Percentiles rank a stretch among this genome's conserved stretches.
Evolutionary conservation across 2,329 filamentous ascomycete genomes (phyloP).

Genomic region (Ceratocystis cubensis): DNA sequence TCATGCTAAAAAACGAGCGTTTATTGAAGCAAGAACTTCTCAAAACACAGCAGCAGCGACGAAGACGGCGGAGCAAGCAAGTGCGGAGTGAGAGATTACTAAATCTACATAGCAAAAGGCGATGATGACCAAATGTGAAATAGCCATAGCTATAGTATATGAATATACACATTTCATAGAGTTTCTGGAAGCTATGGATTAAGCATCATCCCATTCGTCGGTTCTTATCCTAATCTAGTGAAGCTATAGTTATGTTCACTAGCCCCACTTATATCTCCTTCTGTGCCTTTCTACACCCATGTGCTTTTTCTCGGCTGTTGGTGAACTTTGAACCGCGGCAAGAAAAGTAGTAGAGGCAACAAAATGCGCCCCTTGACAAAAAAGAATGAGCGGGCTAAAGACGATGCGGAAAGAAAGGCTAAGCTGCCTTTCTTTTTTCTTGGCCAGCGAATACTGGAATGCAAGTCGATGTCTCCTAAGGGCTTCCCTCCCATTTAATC

Average conservation of each 20-base stretch:
- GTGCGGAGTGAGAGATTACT: background rate
- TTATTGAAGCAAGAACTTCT: slow-evolving; percentile 27
- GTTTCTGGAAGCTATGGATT: background rate
- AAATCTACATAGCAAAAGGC: background rate
- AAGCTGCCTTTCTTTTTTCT: background rate
- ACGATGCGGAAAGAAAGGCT: background rate
- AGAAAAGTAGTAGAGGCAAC: background rate
- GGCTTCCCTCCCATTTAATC: too few species aligned
- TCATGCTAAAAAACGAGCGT: slow-evolving; percentile 36
- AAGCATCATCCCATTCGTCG: too few species aligned
- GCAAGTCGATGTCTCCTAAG: background rate
- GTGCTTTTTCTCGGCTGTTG: slow-evolving; percentile 5
- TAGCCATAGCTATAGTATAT: too few species aligned
- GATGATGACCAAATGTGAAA: background rate
- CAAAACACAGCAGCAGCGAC: background rate
- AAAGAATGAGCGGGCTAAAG: background rate
- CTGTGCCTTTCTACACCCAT: background rate
- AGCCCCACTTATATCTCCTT: background rate
- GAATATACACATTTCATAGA: background rate
- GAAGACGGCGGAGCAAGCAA: slow-evolving; percentile 8
- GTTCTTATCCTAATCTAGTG: too few species aligned
- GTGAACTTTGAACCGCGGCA: slow-evolving; percentile 12
- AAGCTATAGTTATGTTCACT: background rate
- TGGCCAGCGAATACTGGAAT: background rate
- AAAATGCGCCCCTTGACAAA: background rate